phyloP scores from a whole-genome alignment of 2,329 filamentous ascomycete species.

The Cercospora sojina region DNA sequence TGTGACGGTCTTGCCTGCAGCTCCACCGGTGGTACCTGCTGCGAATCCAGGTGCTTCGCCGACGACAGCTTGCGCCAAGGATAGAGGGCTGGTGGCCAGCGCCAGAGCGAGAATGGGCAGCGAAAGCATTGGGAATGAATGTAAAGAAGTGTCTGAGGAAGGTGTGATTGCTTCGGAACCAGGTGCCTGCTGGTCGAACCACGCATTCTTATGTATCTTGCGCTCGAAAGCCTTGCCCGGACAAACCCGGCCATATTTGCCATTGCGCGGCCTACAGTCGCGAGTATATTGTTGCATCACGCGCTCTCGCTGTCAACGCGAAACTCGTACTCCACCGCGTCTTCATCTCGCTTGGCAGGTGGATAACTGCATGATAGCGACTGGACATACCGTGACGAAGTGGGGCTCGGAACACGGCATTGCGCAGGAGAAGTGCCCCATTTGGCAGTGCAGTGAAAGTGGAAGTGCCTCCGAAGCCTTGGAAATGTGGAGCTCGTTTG shows the following conservation, averaged over 20 bases:
- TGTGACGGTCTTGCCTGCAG: slow-evolving; percentile 45
- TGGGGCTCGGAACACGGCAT: not conserved
- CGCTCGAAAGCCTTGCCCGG: not conserved
- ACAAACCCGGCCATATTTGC: not conserved
- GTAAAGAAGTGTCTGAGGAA: not conserved
- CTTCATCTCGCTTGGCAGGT: slow-evolving; percentile 12
- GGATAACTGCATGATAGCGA: not conserved
- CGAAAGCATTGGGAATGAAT: slow-evolving; percentile 10
- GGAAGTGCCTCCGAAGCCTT: not conserved
- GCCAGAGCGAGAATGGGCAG: slow-evolving; percentile 42
- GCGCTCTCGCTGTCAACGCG: slow-evolving; percentile 2
- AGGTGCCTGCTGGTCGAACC: not conserved
- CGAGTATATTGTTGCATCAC: not conserved
- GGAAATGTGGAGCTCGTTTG: not conserved
- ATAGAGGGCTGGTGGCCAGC: slow-evolving; percentile 54
- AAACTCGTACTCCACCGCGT: slow-evolving; percentile 5
- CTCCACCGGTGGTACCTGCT: slow-evolving; percentile 60
- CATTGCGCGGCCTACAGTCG: not conserved
- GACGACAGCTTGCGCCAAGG: slow-evolving; percentile 18
- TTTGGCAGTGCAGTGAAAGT: not conserved
- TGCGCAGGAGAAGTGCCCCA: not conserved
- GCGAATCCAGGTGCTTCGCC: slow-evolving; percentile 52
- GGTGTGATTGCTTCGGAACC: not conserved
- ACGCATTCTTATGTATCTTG: not conserved
- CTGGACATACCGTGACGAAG: not conserved